Evolutionary conservation across 805 yeast genomes (phyloP), one percentile per base, ranked within the genome.

Genomic region (Komagataella pastoris): DNA sequence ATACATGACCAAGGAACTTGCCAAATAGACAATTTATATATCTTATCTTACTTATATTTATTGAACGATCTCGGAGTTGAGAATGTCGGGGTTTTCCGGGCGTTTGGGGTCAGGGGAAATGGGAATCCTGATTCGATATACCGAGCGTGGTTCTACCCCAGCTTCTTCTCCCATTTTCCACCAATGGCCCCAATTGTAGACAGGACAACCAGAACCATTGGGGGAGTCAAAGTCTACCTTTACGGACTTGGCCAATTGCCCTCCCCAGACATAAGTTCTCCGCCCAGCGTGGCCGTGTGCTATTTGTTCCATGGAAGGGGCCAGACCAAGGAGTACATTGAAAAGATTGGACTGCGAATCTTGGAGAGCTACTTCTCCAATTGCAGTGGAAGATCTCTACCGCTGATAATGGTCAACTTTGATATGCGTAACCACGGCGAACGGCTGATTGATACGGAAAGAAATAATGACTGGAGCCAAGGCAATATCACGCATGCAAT

Each of bases 371-470:
- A 21, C 24, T 30, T 3, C 40, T 30, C 40, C n/a, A 8, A 14
- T 14, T 30, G 40, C 14, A 30, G 8, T 14, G 40, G 14, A 30
- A 30, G 14, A n/a, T 17, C 47, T 3, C 17, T 17, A 6, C 59
- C 62, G 2, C 56, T 75, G 51, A 67, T 80, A 43, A 73, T 74
- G 47, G 76, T 76, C 8, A 67, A 77, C 0, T 76, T 75, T 55
- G 85, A 80, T 57, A 59, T 65, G 54, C 68, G 81, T 40, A 80
- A 80, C 60, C 85, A 80, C 57, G 85, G 86, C 3, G 64, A 64
- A 19, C 65, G 85, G 43, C 50, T 57, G 7, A 61, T 75, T 3
- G 67, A 70, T 47, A 58, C 54, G 3, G 30, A 36, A 14, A 60
- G 63, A 44, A 79, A 77, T 60, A 50, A 57, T 2, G 64, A 65